A percentile compares a stretch with the other conserved stretches of the same genome.
phyloP scores from a whole-genome alignment of 2,329 filamentous ascomycete genomes.

The Colletotrichum sp. region DNA sequence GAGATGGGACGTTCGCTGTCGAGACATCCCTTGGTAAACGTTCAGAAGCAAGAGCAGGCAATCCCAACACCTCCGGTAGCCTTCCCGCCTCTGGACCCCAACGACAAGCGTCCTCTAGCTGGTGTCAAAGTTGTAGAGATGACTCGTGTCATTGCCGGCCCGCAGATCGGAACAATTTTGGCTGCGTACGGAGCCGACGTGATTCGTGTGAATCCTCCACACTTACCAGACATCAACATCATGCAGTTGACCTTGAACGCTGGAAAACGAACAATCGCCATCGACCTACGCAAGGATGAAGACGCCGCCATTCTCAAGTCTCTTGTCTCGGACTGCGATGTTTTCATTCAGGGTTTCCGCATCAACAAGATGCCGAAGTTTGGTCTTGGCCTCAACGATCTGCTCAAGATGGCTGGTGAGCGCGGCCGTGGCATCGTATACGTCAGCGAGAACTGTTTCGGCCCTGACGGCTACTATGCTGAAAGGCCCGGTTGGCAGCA shows the following conservation, averaged over 20 bases:
- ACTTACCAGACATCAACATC: conserved; percentile 45
- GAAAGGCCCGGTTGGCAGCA: conserved; percentile 14
- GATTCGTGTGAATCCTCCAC: conserved; percentile 46
- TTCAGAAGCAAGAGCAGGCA: conserved; percentile 36
- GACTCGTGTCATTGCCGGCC: conserved; percentile 52
- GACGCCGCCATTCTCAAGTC: conserved; percentile 43
- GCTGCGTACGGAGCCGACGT: conserved; percentile 51
- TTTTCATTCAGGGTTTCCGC: conserved; percentile 60
- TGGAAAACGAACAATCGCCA: conserved; percentile 49
- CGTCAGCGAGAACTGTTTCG: conserved; percentile 17
- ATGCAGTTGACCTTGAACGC: conserved; percentile 47
- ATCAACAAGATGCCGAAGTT: conserved; percentile 44
- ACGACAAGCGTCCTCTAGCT: conserved; percentile 40
- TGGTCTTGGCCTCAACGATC: conserved; percentile 43
- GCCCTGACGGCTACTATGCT: conserved; percentile 11
- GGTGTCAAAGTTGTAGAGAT: conserved; percentile 57
- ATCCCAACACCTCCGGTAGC: conserved; percentile 34
- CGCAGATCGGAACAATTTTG: conserved; percentile 45
- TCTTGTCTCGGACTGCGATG: conserved; percentile 53
- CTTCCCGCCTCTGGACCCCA: conserved; percentile 31
- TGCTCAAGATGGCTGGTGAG: conserved; percentile 39
- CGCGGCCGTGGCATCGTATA: conserved; percentile 11
- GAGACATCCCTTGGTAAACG: conserved; percentile 39
- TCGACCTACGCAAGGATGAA: conserved; percentile 49
- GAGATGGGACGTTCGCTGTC: conserved; percentile 11